A percentile compares a stretch with the other conserved stretches of the same genome.
phyloP scores from a whole-genome alignment of 352 stramenopile genomes.

The Pythium aristosporum region DNA sequence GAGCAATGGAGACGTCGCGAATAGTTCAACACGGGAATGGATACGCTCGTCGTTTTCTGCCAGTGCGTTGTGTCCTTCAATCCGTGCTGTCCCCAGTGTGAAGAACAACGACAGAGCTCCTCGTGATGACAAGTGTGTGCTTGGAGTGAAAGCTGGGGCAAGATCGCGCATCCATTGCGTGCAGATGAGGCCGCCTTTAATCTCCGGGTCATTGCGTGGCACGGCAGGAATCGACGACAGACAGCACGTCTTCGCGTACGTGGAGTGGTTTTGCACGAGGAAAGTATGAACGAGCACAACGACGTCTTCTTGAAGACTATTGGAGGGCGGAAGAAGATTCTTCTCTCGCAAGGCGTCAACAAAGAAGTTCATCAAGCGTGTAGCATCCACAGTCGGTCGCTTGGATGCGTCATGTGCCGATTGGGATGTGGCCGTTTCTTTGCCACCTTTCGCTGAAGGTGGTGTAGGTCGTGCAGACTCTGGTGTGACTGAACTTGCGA shows the following conservation, averaged over 20 bases:
- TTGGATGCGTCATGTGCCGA: slow-evolving; percentile 5
- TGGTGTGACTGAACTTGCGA: neutral
- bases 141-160: slow-evolving; percentile 40
- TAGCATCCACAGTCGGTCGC: slow-evolving; percentile 15
- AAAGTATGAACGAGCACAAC: slow-evolving; percentile 52
- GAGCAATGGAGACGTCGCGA: slow-evolving; percentile 47
- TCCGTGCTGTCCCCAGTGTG: slow-evolving; percentile 42
- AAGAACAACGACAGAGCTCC: slow-evolving; percentile 50
- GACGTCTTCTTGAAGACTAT: slow-evolving; percentile 34
- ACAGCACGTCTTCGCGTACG: slow-evolving; percentile 55
- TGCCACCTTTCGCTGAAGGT: slow-evolving; percentile 5
- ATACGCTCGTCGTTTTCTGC: slow-evolving; percentile 22
- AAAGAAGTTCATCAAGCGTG: slow-evolving; percentile 62
- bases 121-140: neutral
- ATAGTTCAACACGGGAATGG: slow-evolving; percentile 43
- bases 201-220: slow-evolving; percentile 51
- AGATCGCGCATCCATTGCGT: slow-evolving; percentile 57
- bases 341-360: slow-evolving; percentile 48
- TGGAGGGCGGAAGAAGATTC: slow-evolving; percentile 38
- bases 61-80: neutral
- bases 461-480: slow-evolving; percentile 12
- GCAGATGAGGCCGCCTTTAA: slow-evolving; percentile 56
- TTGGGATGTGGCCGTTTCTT: neutral
- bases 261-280: slow-evolving; percentile 54
- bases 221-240: slow-evolving; percentile 44